These are phyloP conservation scores for Aspergillus sp. DNA, from an alignment of 2,329 filamentous ascomycete genomes.

Conservation along the genomic window DNA sequence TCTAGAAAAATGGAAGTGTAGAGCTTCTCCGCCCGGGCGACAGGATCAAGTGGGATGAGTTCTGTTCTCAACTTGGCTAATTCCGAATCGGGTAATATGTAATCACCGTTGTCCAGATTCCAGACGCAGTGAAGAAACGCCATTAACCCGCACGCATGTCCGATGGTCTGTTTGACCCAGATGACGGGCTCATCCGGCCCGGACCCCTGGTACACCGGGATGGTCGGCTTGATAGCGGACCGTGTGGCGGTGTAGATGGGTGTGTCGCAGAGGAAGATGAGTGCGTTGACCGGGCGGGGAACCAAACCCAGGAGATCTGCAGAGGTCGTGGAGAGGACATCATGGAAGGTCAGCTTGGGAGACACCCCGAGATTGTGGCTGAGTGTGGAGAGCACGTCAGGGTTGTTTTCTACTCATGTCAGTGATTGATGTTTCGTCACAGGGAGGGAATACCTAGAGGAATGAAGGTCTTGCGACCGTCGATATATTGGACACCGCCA, in stretches of 20 bases:
- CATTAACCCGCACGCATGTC: constrained; percentile 59
- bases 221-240: constrained; percentile 39
- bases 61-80: constrained; percentile 46
- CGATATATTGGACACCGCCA: constrained; percentile 17
- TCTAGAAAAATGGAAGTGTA: constrained; percentile 39
- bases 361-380: constrained; percentile 50
- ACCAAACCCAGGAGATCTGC: constrained; percentile 41
- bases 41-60: constrained; percentile 44
- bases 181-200: constrained; percentile 53
- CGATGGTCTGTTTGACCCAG: constrained; percentile 60
- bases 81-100: constrained; percentile 42
- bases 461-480: constrained; percentile 32
- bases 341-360: constrained; percentile 49
- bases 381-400: constrained; percentile 52
- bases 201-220: constrained; percentile 43
- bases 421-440: not conserved
- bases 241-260: constrained; percentile 43
- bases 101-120: constrained; percentile 45
- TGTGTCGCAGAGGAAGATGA: constrained; percentile 53
- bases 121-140: constrained; percentile 53
- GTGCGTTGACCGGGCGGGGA: constrained; percentile 52
- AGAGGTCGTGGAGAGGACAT: constrained; percentile 52
- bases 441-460: constrained; percentile 24
- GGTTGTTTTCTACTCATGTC: constrained; percentile 52
- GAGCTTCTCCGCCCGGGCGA: constrained; percentile 50